phyloP scores from a whole-genome alignment of 768 basidiomycete species.

The Boletus huronensis region DNA sequence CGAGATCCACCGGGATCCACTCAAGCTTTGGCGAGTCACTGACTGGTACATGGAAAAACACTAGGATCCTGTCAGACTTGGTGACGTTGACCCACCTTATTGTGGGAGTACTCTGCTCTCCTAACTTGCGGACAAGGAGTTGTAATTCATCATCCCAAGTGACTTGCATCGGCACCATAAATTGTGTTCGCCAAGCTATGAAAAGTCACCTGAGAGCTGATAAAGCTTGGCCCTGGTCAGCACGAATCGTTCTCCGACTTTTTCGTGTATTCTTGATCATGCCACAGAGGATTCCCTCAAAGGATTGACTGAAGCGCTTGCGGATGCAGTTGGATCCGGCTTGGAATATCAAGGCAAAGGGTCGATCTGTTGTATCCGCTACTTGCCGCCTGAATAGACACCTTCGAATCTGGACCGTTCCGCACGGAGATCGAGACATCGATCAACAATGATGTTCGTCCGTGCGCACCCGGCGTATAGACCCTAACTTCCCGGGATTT shows the following conservation, averaged over 20 bases:
- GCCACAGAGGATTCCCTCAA: not conserved
- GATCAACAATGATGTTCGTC: not conserved
- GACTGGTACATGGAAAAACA: not conserved
- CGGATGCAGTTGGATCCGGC: conserved; percentile 22
- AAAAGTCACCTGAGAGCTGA: too few relatives aligned
- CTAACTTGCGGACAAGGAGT: not conserved
- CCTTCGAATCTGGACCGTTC: conserved; percentile 15
- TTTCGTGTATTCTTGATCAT: too few relatives aligned
- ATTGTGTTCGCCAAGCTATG: too few relatives aligned
- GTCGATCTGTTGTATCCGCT: not conserved
- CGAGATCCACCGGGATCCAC: not conserved
- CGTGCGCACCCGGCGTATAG: not conserved
- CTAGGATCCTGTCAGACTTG: not conserved
- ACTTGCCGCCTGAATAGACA: not conserved
- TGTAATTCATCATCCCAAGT: not conserved
- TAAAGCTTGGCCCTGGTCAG: too few relatives aligned
- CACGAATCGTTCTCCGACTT: too few relatives aligned
- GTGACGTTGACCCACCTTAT: not conserved
- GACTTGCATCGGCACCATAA: not conserved
- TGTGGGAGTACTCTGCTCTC: not conserved
- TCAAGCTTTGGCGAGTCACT: not conserved
- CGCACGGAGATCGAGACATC: conserved; percentile 1
- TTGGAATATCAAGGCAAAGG: too few relatives aligned
- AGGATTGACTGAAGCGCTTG: conserved; percentile 18
- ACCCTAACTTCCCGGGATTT: conserved; percentile 3